These are phyloP conservation scores for Podospora didyma DNA, from an alignment of 495 filamentous ascomycete species.

Conservation along the genomic window DNA sequence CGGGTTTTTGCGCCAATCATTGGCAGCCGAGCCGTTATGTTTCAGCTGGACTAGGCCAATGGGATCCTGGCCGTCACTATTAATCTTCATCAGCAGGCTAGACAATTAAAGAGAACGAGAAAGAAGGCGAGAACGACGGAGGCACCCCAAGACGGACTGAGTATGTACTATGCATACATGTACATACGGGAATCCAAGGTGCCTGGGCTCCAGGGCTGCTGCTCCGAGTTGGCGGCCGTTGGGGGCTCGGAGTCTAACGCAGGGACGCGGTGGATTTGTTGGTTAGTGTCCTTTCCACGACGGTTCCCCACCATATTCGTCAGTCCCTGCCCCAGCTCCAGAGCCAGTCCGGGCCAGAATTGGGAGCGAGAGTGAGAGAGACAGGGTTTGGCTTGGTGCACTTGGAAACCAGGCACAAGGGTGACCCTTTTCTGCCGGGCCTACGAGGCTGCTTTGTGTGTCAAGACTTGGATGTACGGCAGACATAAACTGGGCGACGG, in stretches of 20 bases:
- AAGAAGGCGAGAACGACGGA: not conserved
- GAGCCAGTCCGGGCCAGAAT: not conserved
- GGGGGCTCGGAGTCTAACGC: too few relatives aligned
- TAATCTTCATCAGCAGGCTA: not conserved
- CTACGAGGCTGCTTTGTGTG: not conserved
- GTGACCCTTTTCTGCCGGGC: not conserved
- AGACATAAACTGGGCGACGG: not conserved
- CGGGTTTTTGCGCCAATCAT: constrained; percentile 20
- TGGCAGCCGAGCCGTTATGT: constrained; percentile 3
- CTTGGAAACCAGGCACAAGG: not conserved
- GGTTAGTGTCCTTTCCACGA: not conserved
- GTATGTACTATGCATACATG: too few relatives aligned
- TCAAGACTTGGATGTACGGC: not conserved
- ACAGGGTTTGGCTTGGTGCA: not conserved
- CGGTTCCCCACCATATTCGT: not conserved
- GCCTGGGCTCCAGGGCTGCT: too few relatives aligned
- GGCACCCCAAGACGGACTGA: too few relatives aligned
- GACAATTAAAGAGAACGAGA: not conserved
- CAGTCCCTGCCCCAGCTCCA: not conserved
- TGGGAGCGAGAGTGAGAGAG: not conserved
- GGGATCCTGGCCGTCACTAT: not conserved
- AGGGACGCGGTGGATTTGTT: too few relatives aligned
- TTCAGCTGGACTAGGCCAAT: constrained; percentile 8
- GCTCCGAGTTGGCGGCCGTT: too few relatives aligned
- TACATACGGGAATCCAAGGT: too few relatives aligned